A percentile compares a stretch with the other conserved stretches of the same genome.
Evolutionary conservation across 306 rosid genomes (phyloP).

Genomic region (Trifolium pratense): DNA sequence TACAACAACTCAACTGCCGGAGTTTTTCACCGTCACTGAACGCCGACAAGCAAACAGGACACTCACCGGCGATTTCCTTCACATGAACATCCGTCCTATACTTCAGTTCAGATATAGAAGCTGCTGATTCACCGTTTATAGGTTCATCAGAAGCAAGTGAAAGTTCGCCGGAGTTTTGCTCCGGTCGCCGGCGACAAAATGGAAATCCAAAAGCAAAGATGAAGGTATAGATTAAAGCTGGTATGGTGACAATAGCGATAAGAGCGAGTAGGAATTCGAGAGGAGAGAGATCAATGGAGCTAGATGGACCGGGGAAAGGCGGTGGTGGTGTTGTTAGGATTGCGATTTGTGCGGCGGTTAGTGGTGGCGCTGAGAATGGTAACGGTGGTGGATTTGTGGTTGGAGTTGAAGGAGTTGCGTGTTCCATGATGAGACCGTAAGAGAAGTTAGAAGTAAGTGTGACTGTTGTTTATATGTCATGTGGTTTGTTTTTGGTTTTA

Average conservation of each 20-base stretch:
- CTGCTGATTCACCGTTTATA: neutral
- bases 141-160: slow-evolving; percentile 24
- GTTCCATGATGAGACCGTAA: slow-evolving; percentile 3
- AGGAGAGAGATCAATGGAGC: slow-evolving; percentile 70
- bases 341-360: slow-evolving; percentile 20
- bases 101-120: slow-evolving; percentile 39
- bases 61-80: slow-evolving; percentile 64
- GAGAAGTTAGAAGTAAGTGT: neutral
- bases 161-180: slow-evolving; percentile 29
- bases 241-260: slow-evolving; percentile 72
- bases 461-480: neutral
- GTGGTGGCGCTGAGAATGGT: slow-evolving; percentile 2
- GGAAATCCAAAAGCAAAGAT: slow-evolving; percentile 71
- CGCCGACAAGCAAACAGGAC: slow-evolving; percentile 76
- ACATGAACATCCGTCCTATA: slow-evolving; percentile 49
- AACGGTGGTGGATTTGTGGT: neutral
- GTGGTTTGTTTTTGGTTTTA: slow-evolving; percentile 11
- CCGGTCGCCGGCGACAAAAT: slow-evolving; percentile 46
- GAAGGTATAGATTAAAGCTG: slow-evolving; percentile 69
- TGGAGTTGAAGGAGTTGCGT: neutral
- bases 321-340: slow-evolving; percentile 44
- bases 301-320: slow-evolving; percentile 42
- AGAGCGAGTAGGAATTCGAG: slow-evolving; percentile 74
- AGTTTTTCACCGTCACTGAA: slow-evolving; percentile 69
- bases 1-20: slow-evolving; percentile 64